Percentiles rank a stretch among this genome's conserved stretches.
These are phyloP conservation scores for Bryoglossum gracile DNA, from an alignment of 495 filamentous ascomycete species.

Conservation along the genomic window DNA sequence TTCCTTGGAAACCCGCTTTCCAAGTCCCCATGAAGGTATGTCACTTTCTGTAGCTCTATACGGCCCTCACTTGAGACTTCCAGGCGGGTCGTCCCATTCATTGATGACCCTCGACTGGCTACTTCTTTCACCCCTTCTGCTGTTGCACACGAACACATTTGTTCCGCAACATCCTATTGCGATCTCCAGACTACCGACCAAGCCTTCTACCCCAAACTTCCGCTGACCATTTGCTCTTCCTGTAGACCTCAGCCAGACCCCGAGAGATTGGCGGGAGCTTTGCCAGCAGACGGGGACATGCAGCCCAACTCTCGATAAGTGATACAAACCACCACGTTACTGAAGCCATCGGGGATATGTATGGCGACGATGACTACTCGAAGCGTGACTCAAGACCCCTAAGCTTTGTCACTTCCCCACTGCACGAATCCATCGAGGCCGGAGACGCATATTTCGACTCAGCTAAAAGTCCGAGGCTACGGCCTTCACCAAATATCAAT, in stretches of 20 bases:
- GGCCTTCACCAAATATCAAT: slow-evolving; percentile 19
- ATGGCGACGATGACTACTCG: slow-evolving; percentile 71
- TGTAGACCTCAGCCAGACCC: slow-evolving; percentile 48
- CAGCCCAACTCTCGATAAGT: slow-evolving; percentile 48
- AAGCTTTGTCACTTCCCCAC: slow-evolving; percentile 54
- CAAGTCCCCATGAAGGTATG: slow-evolving; percentile 25
- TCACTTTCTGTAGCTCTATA: slow-evolving; percentile 3
- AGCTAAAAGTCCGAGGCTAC: slow-evolving; percentile 21
- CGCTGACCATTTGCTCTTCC: slow-evolving; percentile 15
- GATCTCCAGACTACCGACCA: not conserved
- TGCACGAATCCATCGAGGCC: slow-evolving; percentile 21
- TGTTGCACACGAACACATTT: slow-evolving; percentile 12
- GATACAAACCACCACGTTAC: slow-evolving; percentile 88
- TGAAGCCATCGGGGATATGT: slow-evolving; percentile 94
- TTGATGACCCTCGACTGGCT: not conserved
- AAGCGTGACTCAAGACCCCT: slow-evolving; percentile 52
- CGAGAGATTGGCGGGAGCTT: slow-evolving; percentile 49
- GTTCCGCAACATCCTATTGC: slow-evolving; percentile 7
- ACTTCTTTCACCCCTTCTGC: not conserved
- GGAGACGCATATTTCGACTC: slow-evolving; percentile 33
- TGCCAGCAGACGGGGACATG: slow-evolving; percentile 48
- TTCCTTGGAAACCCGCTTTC: slow-evolving; percentile 8
- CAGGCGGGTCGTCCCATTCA: not conserved
- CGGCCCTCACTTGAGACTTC: not conserved
- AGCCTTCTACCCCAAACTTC: not conserved